Evolutionary conservation across 2,329 filamentous ascomycete species (phyloP).

Genomic region (Pyricularia sp.): DNA sequence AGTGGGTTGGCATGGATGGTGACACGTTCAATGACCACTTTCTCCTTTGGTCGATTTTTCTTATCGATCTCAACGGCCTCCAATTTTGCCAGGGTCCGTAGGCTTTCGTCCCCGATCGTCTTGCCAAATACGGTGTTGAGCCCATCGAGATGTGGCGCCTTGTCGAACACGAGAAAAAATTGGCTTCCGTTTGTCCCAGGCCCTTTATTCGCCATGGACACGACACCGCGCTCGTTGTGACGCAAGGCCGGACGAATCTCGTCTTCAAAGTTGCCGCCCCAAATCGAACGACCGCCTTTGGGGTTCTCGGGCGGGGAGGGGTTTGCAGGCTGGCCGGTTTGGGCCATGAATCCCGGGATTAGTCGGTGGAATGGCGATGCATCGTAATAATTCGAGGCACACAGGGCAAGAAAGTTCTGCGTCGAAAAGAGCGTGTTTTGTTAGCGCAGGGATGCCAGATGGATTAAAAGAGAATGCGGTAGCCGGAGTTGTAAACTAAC

Average conservation of each 20-base stretch:
- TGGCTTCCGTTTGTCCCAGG: slow-evolving; percentile 67
- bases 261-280: slow-evolving; percentile 65
- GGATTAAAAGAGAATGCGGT: background rate
- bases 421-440: background rate
- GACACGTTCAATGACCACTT: slow-evolving; percentile 58
- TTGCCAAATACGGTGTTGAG: slow-evolving; percentile 79
- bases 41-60: slow-evolving; percentile 64
- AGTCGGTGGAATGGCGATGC: slow-evolving; percentile 69
- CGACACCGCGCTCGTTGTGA: slow-evolving; percentile 59
- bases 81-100: slow-evolving; percentile 59
- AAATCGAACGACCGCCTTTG: slow-evolving; percentile 66
- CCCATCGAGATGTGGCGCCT: slow-evolving; percentile 72
- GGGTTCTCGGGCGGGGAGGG: slow-evolving; percentile 45
- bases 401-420: slow-evolving; percentile 84
- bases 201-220: slow-evolving; percentile 74
- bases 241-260: slow-evolving; percentile 65
- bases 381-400: slow-evolving; percentile 70
- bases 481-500: slow-evolving; percentile 30
- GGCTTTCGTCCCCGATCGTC: slow-evolving; percentile 54
- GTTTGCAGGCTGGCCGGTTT: slow-evolving; percentile 57
- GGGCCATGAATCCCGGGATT: slow-evolving; percentile 73
- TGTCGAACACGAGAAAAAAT: slow-evolving; percentile 73
- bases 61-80: slow-evolving; percentile 67
- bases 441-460: background rate
- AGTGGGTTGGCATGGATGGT: slow-evolving; percentile 75